phyloP scores from a whole-genome alignment of 2,329 filamentous ascomycete genomes.

The Fusarium tanahbumbuense region DNA sequence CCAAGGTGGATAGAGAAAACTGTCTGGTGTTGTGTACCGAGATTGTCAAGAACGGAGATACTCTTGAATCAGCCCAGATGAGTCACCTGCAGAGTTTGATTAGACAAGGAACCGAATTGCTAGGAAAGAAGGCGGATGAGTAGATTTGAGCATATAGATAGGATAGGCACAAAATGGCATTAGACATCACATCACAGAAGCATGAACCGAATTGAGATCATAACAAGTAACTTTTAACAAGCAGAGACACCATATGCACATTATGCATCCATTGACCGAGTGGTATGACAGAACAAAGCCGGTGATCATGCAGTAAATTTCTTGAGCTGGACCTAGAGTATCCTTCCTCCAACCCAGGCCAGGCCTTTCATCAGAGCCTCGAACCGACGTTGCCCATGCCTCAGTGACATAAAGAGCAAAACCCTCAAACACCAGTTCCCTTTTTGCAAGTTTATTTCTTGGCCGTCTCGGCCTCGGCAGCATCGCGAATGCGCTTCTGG shows the following conservation, averaged over 20 bases:
- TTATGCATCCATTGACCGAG: constrained; percentile 48
- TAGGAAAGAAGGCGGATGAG: constrained; percentile 48
- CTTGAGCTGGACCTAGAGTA: constrained; percentile 57
- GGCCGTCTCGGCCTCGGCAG: constrained; percentile 82
- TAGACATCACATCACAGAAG: constrained; percentile 6
- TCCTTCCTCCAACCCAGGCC: constrained; percentile 52
- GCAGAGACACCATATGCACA: constrained; percentile 35
- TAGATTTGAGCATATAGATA: not conserved
- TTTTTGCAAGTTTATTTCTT: constrained; percentile 79
- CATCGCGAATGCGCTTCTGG: constrained; percentile 93
- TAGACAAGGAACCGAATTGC: constrained; percentile 60
- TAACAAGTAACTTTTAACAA: constrained; percentile 38
- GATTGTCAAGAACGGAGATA: constrained; percentile 59
- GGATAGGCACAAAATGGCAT: not conserved
- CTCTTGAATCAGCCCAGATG: constrained; percentile 55
- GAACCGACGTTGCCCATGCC: constrained; percentile 54
- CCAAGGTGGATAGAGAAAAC: constrained; percentile 69
- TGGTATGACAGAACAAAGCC: constrained; percentile 50
- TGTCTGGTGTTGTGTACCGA: constrained; percentile 69
- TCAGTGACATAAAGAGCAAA: constrained; percentile 57
- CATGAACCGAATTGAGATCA: constrained; percentile 6
- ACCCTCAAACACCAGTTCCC: constrained; percentile 57
- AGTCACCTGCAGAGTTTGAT: constrained; percentile 62
- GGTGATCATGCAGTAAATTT: constrained; percentile 58
- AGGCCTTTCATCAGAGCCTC: constrained; percentile 53